Evolutionary conservation across 2,329 filamentous ascomycete species (phyloP).

Genomic region (Fusarium decemcellulare): DNA sequence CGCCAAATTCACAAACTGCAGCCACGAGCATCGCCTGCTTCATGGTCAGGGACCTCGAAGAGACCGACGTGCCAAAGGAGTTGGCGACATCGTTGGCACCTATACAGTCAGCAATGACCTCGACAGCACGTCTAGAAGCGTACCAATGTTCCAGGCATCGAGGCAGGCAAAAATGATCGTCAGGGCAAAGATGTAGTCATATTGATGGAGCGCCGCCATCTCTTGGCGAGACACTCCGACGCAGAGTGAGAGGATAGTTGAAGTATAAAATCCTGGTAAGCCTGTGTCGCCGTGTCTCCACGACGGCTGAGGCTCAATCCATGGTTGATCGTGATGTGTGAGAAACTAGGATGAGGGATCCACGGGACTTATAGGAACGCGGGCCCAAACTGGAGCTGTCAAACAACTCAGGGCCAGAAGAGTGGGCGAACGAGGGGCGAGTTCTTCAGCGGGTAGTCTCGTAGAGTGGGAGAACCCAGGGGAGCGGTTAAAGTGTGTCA

Average conservation of each 20-base stretch:
- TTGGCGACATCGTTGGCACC: constrained; percentile 80
- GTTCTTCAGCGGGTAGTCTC: constrained; percentile 9
- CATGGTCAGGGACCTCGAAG: constrained; percentile 75
- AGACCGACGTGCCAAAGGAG: constrained; percentile 80
- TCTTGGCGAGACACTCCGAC: neutral
- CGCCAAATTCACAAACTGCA: constrained; percentile 72
- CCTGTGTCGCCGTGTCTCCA: constrained; percentile 21
- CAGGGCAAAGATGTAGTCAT: constrained; percentile 70
- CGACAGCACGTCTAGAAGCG: constrained; percentile 6
- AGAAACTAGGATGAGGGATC: constrained; percentile 22
- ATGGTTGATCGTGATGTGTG: constrained; percentile 23
- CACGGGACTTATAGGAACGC: constrained; percentile 24
- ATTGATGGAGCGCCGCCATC: constrained; percentile 60
- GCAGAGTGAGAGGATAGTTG: neutral
- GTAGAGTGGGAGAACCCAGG: constrained; percentile 21
- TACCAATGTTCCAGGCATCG: constrained; percentile 73
- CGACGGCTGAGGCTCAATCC: constrained; percentile 40
- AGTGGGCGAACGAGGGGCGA: neutral
- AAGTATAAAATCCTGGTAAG: neutral
- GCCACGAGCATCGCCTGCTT: constrained; percentile 72
- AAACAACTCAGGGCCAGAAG: neutral
- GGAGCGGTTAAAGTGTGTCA: constrained; percentile 29
- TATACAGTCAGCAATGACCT: constrained; percentile 36
- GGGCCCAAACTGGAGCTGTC: constrained; percentile 13
- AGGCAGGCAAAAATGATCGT: constrained; percentile 70